phyloP scores from a whole-genome alignment of 345 rosid species.

The Salix koriyanagi region DNA sequence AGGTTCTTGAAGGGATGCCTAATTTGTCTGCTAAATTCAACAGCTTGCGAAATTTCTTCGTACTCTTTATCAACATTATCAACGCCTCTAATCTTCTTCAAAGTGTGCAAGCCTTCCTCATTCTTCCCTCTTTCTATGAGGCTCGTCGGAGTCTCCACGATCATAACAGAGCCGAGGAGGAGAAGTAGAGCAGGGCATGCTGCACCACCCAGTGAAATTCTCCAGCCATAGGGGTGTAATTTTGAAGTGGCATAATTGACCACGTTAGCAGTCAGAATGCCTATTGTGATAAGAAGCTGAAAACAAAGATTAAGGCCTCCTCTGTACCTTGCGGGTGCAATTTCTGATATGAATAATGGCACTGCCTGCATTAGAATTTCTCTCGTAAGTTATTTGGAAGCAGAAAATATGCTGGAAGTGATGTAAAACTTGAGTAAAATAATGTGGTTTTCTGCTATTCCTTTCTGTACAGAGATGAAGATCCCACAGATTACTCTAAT shows the following conservation, averaged over 20 bases:
- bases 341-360: conserved; percentile 34
- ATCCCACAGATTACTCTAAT: no score
- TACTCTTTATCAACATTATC: conserved; percentile 45
- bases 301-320: conserved; percentile 33
- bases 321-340: conserved; percentile 26
- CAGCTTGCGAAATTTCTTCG: conserved; percentile 39
- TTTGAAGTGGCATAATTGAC: conserved; percentile 24
- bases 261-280: conserved; percentile 21
- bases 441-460: no score
- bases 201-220: conserved; percentile 60
- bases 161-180: conserved; percentile 48
- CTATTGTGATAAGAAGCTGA: conserved; percentile 24
- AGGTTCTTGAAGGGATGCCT: conserved; percentile 44
- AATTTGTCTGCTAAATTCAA: conserved; percentile 37
- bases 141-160: conserved; percentile 65
- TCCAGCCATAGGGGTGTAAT: conserved; percentile 49
- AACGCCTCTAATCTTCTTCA: conserved; percentile 55
- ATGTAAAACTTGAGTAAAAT: no score
- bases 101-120: conserved; percentile 30
- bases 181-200: conserved; percentile 56
- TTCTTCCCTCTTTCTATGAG: conserved; percentile 52
- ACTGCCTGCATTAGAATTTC: conserved; percentile 25
- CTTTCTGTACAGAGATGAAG: no score
- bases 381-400: no score
- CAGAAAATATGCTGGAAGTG: no score